Conservation (phyloP, 108 stramenopile genomes). For the Cyclotella atomus region DNA sequence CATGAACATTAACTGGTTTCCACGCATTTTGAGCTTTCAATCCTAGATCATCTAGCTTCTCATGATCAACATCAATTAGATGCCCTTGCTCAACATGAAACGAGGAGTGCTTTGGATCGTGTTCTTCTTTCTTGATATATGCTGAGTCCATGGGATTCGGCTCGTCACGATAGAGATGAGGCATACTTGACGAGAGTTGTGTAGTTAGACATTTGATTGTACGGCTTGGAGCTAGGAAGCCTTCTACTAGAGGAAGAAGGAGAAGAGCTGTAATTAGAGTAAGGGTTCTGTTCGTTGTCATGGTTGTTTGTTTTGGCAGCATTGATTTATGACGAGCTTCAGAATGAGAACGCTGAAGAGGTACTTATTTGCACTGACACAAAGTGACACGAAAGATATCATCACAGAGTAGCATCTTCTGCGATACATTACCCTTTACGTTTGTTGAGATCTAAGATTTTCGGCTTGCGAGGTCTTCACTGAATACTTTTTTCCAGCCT, state of each 20-base stretch:
- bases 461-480: constrained; percentile 72
- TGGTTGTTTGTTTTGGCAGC: constrained; percentile 1
- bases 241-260: not conserved
- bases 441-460: not conserved
- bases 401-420: not conserved
- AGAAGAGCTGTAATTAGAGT: not conserved
- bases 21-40: constrained; percentile 39
- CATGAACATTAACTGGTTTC: constrained; percentile 41
- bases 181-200: not conserved
- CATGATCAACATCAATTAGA: constrained; percentile 34
- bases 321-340: not conserved
- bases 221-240: constrained; percentile 3
- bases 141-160: constrained; percentile 26
- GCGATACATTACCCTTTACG: not conserved
- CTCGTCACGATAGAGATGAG: constrained; percentile 34
- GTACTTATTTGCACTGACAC: too few relatives aligned
- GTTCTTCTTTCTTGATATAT: constrained; percentile 26
- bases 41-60: constrained; percentile 33
- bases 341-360: constrained; percentile 7
- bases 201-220: not conserved
- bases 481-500: constrained; percentile 84
- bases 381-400: not conserved
- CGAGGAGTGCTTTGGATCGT: constrained; percentile 26
- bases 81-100: constrained; percentile 39
- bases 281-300: constrained; percentile 2